phyloP scores from a whole-genome alignment of 805 yeast genomes.

The Diddensiella caesifluorescens region DNA sequence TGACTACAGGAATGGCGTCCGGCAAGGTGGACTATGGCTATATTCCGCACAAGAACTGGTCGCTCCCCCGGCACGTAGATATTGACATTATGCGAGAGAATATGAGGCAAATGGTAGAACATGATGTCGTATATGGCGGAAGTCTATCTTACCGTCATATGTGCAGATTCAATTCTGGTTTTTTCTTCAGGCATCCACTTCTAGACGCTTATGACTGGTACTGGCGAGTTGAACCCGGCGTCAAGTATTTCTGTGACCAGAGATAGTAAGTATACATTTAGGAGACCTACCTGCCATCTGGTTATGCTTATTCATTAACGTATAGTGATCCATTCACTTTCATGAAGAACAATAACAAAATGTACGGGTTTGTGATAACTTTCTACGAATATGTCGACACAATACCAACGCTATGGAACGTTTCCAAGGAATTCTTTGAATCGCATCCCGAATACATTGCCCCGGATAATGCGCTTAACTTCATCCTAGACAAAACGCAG shows the following conservation, averaged over 20 bases:
- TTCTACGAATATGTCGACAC: constrained; percentile 80
- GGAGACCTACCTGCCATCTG: neutral
- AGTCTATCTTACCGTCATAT: constrained; percentile 76
- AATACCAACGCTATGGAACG: constrained; percentile 78
- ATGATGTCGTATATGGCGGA: constrained; percentile 57
- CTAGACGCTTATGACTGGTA: constrained; percentile 76
- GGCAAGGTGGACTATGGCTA: constrained; percentile 75
- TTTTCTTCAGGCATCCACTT: constrained; percentile 73
- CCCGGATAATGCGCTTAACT: constrained; percentile 54
- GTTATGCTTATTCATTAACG: neutral
- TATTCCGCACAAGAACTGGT: constrained; percentile 82
- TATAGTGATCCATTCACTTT: constrained; percentile 69
- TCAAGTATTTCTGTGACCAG: constrained; percentile 77
- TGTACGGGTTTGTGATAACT: constrained; percentile 82
- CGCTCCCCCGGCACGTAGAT: constrained; percentile 68
- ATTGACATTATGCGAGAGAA: constrained; percentile 45
- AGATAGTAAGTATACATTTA: constrained; percentile 21
- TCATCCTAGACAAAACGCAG: constrained; percentile 46
- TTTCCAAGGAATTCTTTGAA: constrained; percentile 59
- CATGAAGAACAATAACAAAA: constrained; percentile 69
- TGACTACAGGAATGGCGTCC: constrained; percentile 61
- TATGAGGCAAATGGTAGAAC: constrained; percentile 39
- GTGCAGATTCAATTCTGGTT: constrained; percentile 94
- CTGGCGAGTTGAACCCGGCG: constrained; percentile 94
- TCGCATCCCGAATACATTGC: constrained; percentile 57